phyloP scores from a whole-genome alignment of 768 basidiomycete genomes.

The Suillus lakei region DNA sequence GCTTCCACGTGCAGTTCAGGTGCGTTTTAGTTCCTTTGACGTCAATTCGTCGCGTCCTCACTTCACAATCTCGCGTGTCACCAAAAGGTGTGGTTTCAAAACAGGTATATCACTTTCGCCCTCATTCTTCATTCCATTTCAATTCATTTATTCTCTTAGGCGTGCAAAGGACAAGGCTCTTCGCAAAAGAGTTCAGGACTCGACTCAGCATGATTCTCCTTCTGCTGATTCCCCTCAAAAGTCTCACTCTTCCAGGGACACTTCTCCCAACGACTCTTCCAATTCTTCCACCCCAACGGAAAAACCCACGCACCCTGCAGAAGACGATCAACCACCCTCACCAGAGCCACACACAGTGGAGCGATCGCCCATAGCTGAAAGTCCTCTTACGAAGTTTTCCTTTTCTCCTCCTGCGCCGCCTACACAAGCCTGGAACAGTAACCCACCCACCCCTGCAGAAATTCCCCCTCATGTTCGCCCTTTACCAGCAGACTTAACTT shows the following conservation, averaged over 20 bases:
- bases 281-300: conserved; percentile 44
- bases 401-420: conserved; percentile 26
- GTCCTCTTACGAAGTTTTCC: conserved; percentile 29
- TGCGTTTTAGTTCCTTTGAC: conserved; percentile 40
- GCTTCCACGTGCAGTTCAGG: conserved; percentile 95
- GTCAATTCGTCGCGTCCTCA: conserved; percentile 24
- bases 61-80: conserved; percentile 18
- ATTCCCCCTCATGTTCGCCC: conserved; percentile 29
- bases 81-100: conserved; percentile 88
- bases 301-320: conserved; percentile 38
- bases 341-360: conserved; percentile 11
- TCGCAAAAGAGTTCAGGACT: conserved; percentile 50
- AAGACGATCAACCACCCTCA: conserved; percentile 16
- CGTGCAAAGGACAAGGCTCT: conserved; percentile 85
- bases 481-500: conserved; percentile 24
- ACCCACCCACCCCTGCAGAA: conserved; percentile 36
- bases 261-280: conserved; percentile 35
- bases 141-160: conserved; percentile 38
- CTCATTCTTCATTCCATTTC: conserved; percentile 16
- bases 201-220: conserved; percentile 21
- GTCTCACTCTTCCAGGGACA: conserved; percentile 23
- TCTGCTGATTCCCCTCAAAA: conserved; percentile 14
- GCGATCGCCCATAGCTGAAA: conserved; percentile 6
- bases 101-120: conserved; percentile 53
- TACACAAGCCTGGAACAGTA: conserved; percentile 34